These are phyloP conservation scores for Eutrema salsugineum DNA, from an alignment of 441 rosid genomes.

Conservation along the genomic window DNA sequence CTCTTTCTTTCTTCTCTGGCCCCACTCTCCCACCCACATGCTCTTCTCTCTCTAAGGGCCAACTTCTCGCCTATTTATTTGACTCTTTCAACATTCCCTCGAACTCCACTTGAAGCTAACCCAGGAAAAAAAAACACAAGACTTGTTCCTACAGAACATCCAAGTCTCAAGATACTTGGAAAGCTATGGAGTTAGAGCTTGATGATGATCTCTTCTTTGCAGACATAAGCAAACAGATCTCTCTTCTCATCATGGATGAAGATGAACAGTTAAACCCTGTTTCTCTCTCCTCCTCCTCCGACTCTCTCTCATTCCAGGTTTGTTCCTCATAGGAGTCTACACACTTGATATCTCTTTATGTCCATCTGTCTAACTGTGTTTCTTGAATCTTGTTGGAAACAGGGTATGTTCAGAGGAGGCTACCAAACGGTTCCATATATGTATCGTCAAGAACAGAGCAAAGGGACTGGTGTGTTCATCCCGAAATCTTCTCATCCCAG, in stretches of 20 bases:
- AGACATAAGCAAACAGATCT: conserved; percentile 83
- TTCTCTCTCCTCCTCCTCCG: conserved; percentile 31
- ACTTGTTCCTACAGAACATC: conserved; percentile 4
- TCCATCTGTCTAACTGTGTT: background rate
- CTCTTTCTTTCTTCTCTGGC: conserved; percentile 16
- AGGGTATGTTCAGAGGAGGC: conserved; percentile 49
- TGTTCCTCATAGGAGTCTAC: background rate
- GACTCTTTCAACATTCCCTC: conserved; percentile 35
- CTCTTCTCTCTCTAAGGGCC: conserved; percentile 16
- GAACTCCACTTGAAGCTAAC: conserved; percentile 26
- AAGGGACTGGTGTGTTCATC: conserved; percentile 94
- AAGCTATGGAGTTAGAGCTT: conserved; percentile 49
- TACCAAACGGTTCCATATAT: conserved; percentile 39
- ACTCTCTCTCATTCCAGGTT: conserved; percentile 73
- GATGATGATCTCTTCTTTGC: conserved; percentile 92
- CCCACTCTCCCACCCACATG: conserved; percentile 68
- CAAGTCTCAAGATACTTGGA: conserved; percentile 8
- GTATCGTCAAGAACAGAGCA: conserved; percentile 66
- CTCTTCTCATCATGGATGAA: conserved; percentile 92
- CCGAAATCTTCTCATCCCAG: conserved; percentile 68
- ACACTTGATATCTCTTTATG: background rate
- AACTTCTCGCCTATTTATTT: conserved; percentile 44
- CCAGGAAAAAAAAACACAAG: background rate
- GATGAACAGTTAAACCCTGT: conserved; percentile 51
- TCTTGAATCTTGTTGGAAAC: conserved; percentile 24